These are phyloP conservation scores for Aspergillus fumigatus DNA, from an alignment of 2,329 filamentous ascomycete species.

Conservation along the genomic window DNA sequence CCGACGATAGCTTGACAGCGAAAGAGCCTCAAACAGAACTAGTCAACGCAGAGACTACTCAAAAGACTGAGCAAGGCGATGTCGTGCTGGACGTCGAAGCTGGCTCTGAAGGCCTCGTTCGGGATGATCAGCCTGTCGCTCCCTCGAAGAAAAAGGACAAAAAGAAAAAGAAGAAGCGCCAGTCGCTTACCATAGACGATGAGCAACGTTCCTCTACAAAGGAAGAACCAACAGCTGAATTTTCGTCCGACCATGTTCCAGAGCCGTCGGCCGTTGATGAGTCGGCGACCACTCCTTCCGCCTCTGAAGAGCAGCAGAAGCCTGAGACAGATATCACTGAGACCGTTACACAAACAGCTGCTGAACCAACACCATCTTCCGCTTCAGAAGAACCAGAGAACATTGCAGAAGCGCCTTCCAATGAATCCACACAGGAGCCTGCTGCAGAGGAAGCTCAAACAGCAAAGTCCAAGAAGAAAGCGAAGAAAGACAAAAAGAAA, in stretches of 20 bases:
- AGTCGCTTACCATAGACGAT: conserved; percentile 6
- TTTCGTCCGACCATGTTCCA: not conserved
- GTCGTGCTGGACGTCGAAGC: not conserved
- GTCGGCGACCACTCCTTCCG: not conserved
- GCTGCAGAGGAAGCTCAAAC: conserved; percentile 9
- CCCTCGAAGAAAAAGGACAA: not conserved
- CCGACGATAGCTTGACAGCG: not conserved
- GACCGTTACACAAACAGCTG: not conserved
- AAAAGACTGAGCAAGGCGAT: not conserved
- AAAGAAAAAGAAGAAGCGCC: conserved; percentile 9
- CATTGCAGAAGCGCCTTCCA: not conserved
- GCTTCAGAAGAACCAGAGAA: not conserved
- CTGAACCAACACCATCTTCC: not conserved
- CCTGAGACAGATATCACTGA: not conserved
- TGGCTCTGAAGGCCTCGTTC: not conserved
- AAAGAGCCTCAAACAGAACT: not conserved
- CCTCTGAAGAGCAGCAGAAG: not conserved
- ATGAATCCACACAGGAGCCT: not conserved
- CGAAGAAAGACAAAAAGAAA: conserved; percentile 39
- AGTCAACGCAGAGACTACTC: not conserved
- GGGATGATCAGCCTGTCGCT: not conserved
- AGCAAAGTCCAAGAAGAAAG: conserved; percentile 31
- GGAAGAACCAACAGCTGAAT: conserved; percentile 1
- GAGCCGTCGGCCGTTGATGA: not conserved
- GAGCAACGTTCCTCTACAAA: not conserved